Conservation (phyloP, 1,284 basidiomycete genomes). For the Ceratobasidium sp. region DNA sequence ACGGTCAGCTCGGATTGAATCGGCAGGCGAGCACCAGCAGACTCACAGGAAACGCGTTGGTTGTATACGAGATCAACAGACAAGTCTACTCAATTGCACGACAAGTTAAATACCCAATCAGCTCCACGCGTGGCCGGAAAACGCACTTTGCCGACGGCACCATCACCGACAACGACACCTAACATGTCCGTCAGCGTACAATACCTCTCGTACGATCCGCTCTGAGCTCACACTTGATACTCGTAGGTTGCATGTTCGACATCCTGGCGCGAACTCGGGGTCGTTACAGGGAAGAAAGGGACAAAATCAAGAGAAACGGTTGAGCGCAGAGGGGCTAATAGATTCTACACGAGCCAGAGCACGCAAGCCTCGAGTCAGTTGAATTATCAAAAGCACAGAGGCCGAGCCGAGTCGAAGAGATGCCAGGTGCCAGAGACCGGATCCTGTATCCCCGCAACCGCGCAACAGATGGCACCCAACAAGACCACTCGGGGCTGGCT, state of each 20-base stretch:
- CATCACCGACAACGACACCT: constrained; percentile 50
- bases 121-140: constrained; percentile 24
- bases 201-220: background rate
- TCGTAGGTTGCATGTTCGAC: constrained; percentile 39
- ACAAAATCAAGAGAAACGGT: constrained; percentile 1
- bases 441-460: no score
- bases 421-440: background rate
- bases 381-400: background rate
- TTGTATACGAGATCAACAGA: constrained; percentile 96
- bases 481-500: background rate
- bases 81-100: constrained; percentile 70
- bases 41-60: constrained; percentile 91
- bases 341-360: constrained; percentile 1
- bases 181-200: no score
- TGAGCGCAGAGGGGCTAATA: constrained; percentile 4
- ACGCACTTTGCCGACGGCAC: constrained; percentile 97
- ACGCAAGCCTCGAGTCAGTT: background rate
- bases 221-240: constrained; percentile 31
- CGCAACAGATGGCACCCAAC: constrained; percentile 12
- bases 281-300: background rate
- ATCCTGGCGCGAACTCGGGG: constrained; percentile 14
- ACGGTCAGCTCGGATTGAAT: constrained; percentile 40
- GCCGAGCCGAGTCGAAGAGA: background rate
- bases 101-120: constrained; percentile 22
- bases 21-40: constrained; percentile 46